Percentiles rank a stretch among this genome's conserved stretches.
Evolutionary conservation across 2,329 filamentous ascomycete genomes (phyloP).

Genomic region (Trichoderma hamatum): DNA sequence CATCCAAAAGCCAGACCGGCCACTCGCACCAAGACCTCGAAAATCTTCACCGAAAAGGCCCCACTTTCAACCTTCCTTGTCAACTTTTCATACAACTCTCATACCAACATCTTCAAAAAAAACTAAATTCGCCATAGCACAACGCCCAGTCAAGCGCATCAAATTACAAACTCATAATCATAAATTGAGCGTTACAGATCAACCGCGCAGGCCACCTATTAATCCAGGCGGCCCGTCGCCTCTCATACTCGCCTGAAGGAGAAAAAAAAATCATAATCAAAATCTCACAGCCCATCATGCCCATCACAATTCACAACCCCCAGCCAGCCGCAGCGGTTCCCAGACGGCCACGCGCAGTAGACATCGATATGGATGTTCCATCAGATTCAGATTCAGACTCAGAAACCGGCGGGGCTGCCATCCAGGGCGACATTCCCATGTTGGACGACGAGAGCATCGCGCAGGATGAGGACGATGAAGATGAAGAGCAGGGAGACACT

Average conservation of each 20-base stretch:
- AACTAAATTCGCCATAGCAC: background rate
- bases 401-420: slow-evolving; percentile 46
- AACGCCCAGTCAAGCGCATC: background rate
- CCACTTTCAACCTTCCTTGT: slow-evolving; percentile 35
- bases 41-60: slow-evolving; percentile 35
- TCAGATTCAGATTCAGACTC: slow-evolving; percentile 48
- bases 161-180: background rate
- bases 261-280: background rate
- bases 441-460: slow-evolving; percentile 45
- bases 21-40: slow-evolving; percentile 25
- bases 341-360: slow-evolving; percentile 24
- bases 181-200: background rate
- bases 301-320: slow-evolving; percentile 53
- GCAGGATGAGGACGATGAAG: slow-evolving; percentile 33
- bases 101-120: slow-evolving; percentile 7
- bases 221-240: background rate
- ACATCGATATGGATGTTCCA: slow-evolving; percentile 34
- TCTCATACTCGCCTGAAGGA: background rate
- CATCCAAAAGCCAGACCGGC: background rate
- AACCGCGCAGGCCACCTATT: background rate
- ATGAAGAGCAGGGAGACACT: slow-evolving; percentile 25
- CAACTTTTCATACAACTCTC: slow-evolving; percentile 22
- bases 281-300: slow-evolving; percentile 41
- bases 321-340: slow-evolving; percentile 38
- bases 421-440: slow-evolving; percentile 52